Evolutionary conservation across 306 rosid species (phyloP).

Genomic region (Inga leiocalycina): DNA sequence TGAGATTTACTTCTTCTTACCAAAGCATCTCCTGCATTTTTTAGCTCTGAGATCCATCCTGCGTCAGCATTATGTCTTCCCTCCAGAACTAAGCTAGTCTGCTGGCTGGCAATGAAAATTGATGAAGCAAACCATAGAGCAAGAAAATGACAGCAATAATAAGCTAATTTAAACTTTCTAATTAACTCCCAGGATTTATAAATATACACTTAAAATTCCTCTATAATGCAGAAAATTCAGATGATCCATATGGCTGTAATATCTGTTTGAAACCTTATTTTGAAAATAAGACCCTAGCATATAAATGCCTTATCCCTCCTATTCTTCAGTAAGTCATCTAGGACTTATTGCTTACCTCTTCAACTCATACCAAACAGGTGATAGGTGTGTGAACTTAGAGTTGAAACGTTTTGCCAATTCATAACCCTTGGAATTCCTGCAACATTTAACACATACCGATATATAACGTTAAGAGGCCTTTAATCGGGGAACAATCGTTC

Average conservation of each 20-base stretch:
- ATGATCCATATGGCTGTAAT: conserved; percentile 17
- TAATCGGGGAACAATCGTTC: conserved; percentile 3
- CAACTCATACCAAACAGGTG: conserved; percentile 95
- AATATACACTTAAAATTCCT: conserved; percentile 22
- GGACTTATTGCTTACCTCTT: conserved; percentile 66
- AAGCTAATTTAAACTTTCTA: conserved; percentile 3
- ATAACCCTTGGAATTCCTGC: conserved; percentile 95
- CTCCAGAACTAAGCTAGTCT: conserved; percentile 71
- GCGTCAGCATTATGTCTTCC: conserved; percentile 90
- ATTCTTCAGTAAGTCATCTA: conserved; percentile 10
- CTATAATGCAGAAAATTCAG: conserved; percentile 18
- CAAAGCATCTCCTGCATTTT: conserved; percentile 72
- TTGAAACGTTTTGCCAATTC: conserved; percentile 83
- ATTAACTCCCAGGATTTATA: conserved; percentile 13
- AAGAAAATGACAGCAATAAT: conserved; percentile 11
- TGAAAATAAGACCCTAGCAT: conserved; percentile 13
- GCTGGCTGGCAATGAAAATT: conserved; percentile 66
- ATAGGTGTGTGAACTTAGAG: conserved; percentile 88
- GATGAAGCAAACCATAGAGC: conserved; percentile 41
- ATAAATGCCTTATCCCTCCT: conserved; percentile 25
- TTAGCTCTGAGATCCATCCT: conserved; percentile 90
- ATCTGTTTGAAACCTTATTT: conserved; percentile 7
- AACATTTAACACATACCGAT: conserved; percentile 17
- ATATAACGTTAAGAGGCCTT: conserved; percentile 8
- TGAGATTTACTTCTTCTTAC: conserved; percentile 47